A percentile compares a stretch with the other conserved stretches of the same genome.
These are phyloP conservation scores for Daedaleopsis sinensis DNA, from an alignment of 768 basidiomycete genomes.

Conservation along the genomic window DNA sequence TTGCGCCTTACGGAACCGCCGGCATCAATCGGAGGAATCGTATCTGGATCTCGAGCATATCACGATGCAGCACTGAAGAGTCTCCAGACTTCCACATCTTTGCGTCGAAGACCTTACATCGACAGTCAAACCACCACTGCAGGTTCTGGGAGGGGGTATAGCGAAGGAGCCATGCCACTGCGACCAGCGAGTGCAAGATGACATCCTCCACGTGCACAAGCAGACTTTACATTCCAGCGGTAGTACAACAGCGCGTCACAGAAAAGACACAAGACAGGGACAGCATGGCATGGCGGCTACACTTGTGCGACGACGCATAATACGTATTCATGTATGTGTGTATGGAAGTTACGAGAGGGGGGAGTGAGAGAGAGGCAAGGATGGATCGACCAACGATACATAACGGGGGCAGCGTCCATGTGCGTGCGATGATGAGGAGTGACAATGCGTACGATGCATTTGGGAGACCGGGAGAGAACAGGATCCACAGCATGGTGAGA, in stretches of 20 bases:
- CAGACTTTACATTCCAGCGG: not conserved
- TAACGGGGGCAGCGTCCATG: conserved; percentile 15
- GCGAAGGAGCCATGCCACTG: too few species aligned
- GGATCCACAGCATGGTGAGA: not conserved
- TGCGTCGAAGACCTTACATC: too few species aligned
- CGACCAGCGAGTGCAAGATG: not conserved
- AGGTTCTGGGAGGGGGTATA: not conserved
- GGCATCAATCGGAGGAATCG: too few species aligned
- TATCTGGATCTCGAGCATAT: too few species aligned
- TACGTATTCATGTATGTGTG: not conserved
- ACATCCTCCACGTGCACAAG: not conserved
- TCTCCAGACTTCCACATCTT: too few species aligned
- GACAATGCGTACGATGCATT: conserved; percentile 7
- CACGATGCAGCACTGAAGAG: too few species aligned
- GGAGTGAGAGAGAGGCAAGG: not conserved
- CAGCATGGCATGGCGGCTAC: not conserved
- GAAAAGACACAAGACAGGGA: not conserved
- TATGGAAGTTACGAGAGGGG: not conserved
- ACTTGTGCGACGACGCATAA: not conserved
- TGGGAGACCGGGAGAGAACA: not conserved
- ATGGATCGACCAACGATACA: conserved; percentile 15
- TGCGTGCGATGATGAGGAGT: conserved; percentile 1
- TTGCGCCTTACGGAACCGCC: too few species aligned
- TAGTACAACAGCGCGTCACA: not conserved
- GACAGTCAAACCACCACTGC: too few species aligned